Conservation (phyloP, 106 monocot species). For the Platanthera guangdongensis region DNA sequence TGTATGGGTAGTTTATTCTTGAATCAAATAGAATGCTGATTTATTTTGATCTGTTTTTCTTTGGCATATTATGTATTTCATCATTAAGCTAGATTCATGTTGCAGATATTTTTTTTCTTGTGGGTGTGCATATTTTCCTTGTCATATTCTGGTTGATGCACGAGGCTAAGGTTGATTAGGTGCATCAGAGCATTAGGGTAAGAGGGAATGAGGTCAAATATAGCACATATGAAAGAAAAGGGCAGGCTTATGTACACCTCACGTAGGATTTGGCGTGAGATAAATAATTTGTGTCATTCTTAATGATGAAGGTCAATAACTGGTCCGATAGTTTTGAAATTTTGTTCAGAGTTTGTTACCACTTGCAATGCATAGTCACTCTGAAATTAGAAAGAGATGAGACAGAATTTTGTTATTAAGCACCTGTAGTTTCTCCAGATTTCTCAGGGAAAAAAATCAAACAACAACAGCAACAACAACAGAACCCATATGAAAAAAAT, state of each 20-base stretch:
- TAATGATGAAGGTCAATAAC: background rate
- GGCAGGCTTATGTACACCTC: background rate
- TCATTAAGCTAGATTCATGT: background rate
- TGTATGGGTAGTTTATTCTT: background rate
- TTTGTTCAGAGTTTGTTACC: background rate
- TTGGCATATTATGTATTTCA: slow-evolving; percentile 3
- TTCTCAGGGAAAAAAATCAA: background rate
- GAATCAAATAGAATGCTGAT: background rate
- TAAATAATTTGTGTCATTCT: background rate
- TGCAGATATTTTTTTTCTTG: background rate
- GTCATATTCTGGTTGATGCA: too few relatives aligned
- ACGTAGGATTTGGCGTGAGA: background rate
- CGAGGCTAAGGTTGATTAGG: background rate
- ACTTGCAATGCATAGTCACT: background rate
- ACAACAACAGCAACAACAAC: too few relatives aligned
- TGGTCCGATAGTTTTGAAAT: background rate
- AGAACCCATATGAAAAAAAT: background rate
- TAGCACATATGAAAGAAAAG: background rate
- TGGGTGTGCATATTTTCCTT: background rate
- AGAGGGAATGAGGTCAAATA: background rate
- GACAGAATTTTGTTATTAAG: background rate
- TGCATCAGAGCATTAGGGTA: background rate
- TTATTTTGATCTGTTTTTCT: background rate
- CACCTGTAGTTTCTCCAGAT: background rate
- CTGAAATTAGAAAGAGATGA: background rate